Evolutionary conservation across 768 basidiomycete genomes (phyloP), one percentile per base, ranked within the genome.

Genomic region (Kwoniella heveanensis): DNA sequence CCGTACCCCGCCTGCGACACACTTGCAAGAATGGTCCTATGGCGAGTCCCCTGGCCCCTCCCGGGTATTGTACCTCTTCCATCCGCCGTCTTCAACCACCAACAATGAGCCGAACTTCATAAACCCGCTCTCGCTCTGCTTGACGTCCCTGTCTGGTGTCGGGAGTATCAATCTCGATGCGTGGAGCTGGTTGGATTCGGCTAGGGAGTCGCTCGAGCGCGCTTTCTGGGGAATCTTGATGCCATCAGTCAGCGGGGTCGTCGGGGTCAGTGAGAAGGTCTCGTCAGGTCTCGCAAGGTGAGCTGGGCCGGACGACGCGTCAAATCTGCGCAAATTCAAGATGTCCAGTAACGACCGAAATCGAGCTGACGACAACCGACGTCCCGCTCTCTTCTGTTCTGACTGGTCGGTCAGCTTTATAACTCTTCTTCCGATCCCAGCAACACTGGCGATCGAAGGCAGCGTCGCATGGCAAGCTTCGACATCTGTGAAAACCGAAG

Each of bases 181-280:
- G n/a, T 62, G 60, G 60, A 30, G 44, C 13, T 62, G 60, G 60
- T 10, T 62, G 21, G 60, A 62, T 21, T 47, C 52, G 30, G 60
- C 53, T 22, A n/a, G 47, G 24, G 54, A 55, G 27, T 39, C 39
- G n/a, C 24, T 62, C 7, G 60, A 62, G 50, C 48, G 53, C n/a
- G 60, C 60, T 5, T 62, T 62, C 22, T 62, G 60, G 60, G 60
- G 54, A 7, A 47, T 62, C 22, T 24, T 62, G 19, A 62, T 62
- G 60, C 60, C 60, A 39, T 62, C 60, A 37, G 60, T 62, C 36
- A 56, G 60, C 27, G 60, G 60, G 12, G 32, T 62, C 13, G 32
- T 62, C 5, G 60, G 60, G 9, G 47, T 62, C 2, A 54, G 53
- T 9, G 53, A 62, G n/a, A 54, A 54, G 30, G 47, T 62, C 6